Conservation (phyloP, 2,329 filamentous ascomycete genomes). For the Scytalidium lignicola region DNA sequence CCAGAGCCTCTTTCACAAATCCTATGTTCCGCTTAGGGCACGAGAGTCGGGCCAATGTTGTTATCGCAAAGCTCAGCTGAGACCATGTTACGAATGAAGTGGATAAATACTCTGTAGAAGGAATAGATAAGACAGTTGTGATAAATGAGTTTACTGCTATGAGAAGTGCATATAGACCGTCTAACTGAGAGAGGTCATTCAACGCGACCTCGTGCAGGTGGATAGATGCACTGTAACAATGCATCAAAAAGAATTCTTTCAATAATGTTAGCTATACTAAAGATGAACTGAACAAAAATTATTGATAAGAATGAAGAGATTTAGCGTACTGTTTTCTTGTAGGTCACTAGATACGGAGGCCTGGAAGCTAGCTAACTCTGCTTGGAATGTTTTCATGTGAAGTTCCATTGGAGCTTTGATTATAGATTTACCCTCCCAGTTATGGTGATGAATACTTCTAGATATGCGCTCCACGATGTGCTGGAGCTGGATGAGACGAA, state of each 20-base stretch:
- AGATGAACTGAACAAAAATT: neutral
- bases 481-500: neutral
- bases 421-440: neutral
- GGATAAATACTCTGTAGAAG: neutral
- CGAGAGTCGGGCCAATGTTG: neutral
- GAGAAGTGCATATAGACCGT: neutral
- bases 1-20: conserved; percentile 1
- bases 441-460: neutral
- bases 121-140: neutral
- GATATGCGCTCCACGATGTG: neutral
- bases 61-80: neutral
- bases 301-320: neutral
- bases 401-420: neutral
- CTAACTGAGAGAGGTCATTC: neutral
- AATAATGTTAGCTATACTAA: neutral
- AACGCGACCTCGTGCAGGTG: conserved; percentile 3
- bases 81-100: neutral
- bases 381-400: neutral
- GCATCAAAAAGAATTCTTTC: conserved; percentile 4
- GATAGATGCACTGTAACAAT: conserved; percentile 3
- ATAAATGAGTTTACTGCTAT: neutral
- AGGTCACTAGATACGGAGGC: neutral
- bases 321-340: neutral
- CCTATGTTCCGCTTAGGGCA: neutral
- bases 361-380: neutral